A percentile compares a stretch with the other conserved stretches of the same genome.
These are phyloP conservation scores for Aphanoascus verrucosus DNA, from an alignment of 2,329 filamentous ascomycete genomes.

Conservation along the genomic window DNA sequence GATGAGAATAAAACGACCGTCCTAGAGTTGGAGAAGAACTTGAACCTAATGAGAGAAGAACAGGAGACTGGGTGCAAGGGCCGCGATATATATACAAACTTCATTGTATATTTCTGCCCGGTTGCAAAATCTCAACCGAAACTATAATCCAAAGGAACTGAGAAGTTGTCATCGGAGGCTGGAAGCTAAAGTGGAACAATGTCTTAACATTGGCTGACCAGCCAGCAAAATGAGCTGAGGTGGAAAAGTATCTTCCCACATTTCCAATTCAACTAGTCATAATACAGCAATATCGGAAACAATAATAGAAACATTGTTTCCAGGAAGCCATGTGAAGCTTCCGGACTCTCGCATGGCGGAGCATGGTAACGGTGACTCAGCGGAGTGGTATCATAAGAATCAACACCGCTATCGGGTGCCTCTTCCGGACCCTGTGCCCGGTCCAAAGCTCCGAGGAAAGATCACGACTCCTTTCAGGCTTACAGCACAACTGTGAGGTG, in stretches of 20 bases:
- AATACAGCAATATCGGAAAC: not conserved
- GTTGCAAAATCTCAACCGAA: not conserved
- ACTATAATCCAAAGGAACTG: not conserved
- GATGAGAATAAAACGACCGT: conserved; percentile 3
- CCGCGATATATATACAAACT: conserved; percentile 5
- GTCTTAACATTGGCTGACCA: conserved; percentile 6
- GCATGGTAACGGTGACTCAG: not conserved
- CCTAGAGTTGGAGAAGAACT: not conserved
- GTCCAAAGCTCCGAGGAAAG: not conserved
- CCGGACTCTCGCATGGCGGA: not conserved
- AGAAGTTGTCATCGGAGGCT: conserved; percentile 1
- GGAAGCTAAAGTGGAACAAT: conserved; percentile 9
- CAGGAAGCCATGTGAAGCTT: not conserved
- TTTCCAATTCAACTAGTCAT: not conserved
- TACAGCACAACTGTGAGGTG: not conserved
- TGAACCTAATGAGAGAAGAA: not conserved
- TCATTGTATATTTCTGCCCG: not conserved
- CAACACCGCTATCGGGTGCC: not conserved
- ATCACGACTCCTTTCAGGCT: not conserved
- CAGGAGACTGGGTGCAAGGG: not conserved
- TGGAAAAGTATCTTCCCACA: not conserved
- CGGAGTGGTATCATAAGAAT: not conserved
- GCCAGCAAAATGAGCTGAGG: not conserved
- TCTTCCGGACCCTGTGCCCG: not conserved
- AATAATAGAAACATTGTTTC: conserved; percentile 7